phyloP scores from a whole-genome alignment of 768 basidiomycete species.

The Suillus brevipes region DNA sequence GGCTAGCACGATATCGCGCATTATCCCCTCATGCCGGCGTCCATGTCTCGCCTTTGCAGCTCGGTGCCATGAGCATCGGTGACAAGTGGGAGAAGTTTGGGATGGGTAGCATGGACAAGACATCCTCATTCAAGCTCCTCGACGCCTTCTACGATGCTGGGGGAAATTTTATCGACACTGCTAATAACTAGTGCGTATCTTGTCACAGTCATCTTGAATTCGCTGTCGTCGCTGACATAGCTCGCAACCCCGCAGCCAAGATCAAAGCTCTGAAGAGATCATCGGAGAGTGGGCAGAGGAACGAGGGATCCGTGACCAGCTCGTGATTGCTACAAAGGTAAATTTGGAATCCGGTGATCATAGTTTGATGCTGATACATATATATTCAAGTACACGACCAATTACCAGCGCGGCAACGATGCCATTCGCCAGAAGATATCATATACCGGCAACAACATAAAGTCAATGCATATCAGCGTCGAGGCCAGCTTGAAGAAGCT shows the following conservation, averaged over 20 bases:
- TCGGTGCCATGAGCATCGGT: conserved; percentile 52
- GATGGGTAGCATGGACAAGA: conserved; percentile 45
- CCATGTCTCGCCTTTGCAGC: conserved; percentile 51
- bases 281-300: conserved; percentile 50
- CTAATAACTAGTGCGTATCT: conserved; percentile 42
- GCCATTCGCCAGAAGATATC: conserved; percentile 33
- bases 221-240: neutral
- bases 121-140: conserved; percentile 44
- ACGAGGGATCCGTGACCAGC: conserved; percentile 42
- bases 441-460: conserved; percentile 50
- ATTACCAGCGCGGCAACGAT: conserved; percentile 18
- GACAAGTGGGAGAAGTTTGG: conserved; percentile 40
- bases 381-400: conserved; percentile 21
- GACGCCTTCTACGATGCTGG: conserved; percentile 47
- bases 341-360: neutral
- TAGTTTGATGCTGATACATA: neutral
- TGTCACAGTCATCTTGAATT: neutral
- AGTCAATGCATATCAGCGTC: conserved; percentile 43
- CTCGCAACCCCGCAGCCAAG: conserved; percentile 27
- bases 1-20: conserved; percentile 39
- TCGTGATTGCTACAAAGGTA: conserved; percentile 46
- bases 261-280: conserved; percentile 42
- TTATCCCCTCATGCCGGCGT: conserved; percentile 43
- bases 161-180: conserved; percentile 52
- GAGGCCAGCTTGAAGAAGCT: conserved; percentile 45